Base-by-base conservation (phyloP, 2,329 filamentous ascomycete genomes). In the Hymenoscyphus repandus region DNA sequence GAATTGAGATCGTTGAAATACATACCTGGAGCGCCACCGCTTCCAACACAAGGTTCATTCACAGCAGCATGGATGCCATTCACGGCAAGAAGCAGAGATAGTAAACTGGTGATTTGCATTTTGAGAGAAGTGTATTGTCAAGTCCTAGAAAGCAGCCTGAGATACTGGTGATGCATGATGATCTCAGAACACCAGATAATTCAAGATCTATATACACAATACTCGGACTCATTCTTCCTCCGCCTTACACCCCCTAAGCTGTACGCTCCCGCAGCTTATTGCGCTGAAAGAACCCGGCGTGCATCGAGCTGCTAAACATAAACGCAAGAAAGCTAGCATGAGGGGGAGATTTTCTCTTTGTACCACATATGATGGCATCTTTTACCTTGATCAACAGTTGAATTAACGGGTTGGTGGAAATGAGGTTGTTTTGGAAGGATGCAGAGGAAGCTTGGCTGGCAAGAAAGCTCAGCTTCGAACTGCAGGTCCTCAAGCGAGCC, bases 21-120 rank as follows among this genome's bases (percentile, higher is more conserved):
- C 17, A 27, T 36, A 46, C 43, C 43, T 38, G 43, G 43, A 13
- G 43, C 32, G 15, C 32, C 31, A 5, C 18, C 33, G 18, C 18
- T 27, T n/a, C 43, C 43, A 27, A 46, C 43, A 22, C 32, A 46
- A 22, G 43, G 43, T 18, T 46, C 43, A 27, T 46, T 30, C 4
- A 37, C 43, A 22, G 43, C 43, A 15, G 43, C 43, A 13, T 34
- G 11, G 17, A 37, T 31, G 30, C 17, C 18, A 18, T 15, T n/a
- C 15, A 46, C 9, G 15, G 43, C 18, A 12, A 37, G 17, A 10
- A 37, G 13, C 10, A 37, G 15, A 7, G 20, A 13, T 15, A 46
- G 18, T 9, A 11, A n/a, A 12, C 17, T 20, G 6, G 18, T 7
- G 18, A 37, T 17, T 3, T 36, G 43, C 43, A 46, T 46, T 9